Evolutionary conservation across 2,329 filamentous ascomycete genomes (phyloP).

Genomic region (Beauveria varroae): DNA sequence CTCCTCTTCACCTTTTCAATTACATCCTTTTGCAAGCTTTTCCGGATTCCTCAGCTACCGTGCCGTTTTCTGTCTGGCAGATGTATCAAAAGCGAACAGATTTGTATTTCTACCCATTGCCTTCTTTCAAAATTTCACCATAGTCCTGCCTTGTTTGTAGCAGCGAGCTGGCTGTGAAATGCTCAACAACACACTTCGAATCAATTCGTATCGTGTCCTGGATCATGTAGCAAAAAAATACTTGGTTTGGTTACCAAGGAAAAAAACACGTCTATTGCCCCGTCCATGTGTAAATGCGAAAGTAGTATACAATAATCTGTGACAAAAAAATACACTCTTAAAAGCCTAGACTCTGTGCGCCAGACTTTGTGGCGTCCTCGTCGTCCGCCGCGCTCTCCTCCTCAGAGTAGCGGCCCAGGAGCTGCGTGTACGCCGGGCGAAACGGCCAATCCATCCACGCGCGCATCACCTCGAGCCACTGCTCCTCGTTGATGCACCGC

Average conservation of each 20-base stretch:
- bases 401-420: constrained; percentile 37
- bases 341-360: constrained; percentile 14
- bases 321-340: not conserved
- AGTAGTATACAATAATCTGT: not conserved
- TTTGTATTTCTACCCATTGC: too few relatives aligned
- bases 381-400: constrained; percentile 19
- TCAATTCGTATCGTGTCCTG: too few relatives aligned
- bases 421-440: constrained; percentile 38
- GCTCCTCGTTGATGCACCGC: constrained; percentile 42
- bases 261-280: not conserved
- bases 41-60: not conserved
- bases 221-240: not conserved
- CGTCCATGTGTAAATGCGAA: not conserved
- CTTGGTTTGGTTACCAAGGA: not conserved
- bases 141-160: not conserved
- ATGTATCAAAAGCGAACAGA: too few relatives aligned
- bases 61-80: not conserved
- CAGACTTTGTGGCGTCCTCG: constrained; percentile 18
- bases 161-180: not conserved
- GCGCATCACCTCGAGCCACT: constrained; percentile 51
- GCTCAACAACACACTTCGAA: not conserved
- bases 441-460: constrained; percentile 63
- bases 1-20: not conserved
- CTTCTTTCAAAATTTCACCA: not conserved
- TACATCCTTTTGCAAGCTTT: not conserved